Percentiles rank a stretch among this genome's conserved stretches.
Evolutionary conservation across 1,139 yeast genomes (phyloP).

Genomic region (Candida labiduridarum): DNA sequence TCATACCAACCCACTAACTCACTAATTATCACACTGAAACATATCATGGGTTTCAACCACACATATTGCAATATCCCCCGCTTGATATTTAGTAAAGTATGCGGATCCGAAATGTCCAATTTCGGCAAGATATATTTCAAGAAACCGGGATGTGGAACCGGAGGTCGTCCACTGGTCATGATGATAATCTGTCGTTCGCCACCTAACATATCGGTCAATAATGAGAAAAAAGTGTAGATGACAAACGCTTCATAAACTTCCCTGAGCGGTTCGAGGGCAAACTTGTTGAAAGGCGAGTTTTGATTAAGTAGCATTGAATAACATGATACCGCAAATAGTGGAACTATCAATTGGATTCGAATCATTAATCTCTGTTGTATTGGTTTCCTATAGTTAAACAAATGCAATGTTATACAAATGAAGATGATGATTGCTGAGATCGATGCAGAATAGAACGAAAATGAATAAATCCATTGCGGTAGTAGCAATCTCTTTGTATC

Average conservation of each 20-base stretch:
- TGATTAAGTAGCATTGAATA: constrained; percentile 52
- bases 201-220: constrained; percentile 81
- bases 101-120: constrained; percentile 86
- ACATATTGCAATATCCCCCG: constrained; percentile 91
- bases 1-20: constrained; percentile 54
- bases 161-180: constrained; percentile 70
- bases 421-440: constrained; percentile 36
- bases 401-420: constrained; percentile 35
- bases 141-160: constrained; percentile 72
- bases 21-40: constrained; percentile 55
- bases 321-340: constrained; percentile 58
- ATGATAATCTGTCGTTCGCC: constrained; percentile 88
- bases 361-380: constrained; percentile 84
- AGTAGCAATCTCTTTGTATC: constrained; percentile 16
- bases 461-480: constrained; percentile 36
- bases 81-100: constrained; percentile 72
- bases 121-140: constrained; percentile 50
- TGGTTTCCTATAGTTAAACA: constrained; percentile 79
- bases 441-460: constrained; percentile 38
- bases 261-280: constrained; percentile 70
- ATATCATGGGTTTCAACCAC: constrained; percentile 87
- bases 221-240: constrained; percentile 86
- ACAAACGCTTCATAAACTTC: constrained; percentile 97
- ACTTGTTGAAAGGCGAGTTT: constrained; percentile 36
- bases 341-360: constrained; percentile 74